A percentile compares a stretch with the other conserved stretches of the same genome.
Evolutionary conservation across 163 green algal species (phyloP).

Genomic region (Scenedesmus sp.): DNA sequence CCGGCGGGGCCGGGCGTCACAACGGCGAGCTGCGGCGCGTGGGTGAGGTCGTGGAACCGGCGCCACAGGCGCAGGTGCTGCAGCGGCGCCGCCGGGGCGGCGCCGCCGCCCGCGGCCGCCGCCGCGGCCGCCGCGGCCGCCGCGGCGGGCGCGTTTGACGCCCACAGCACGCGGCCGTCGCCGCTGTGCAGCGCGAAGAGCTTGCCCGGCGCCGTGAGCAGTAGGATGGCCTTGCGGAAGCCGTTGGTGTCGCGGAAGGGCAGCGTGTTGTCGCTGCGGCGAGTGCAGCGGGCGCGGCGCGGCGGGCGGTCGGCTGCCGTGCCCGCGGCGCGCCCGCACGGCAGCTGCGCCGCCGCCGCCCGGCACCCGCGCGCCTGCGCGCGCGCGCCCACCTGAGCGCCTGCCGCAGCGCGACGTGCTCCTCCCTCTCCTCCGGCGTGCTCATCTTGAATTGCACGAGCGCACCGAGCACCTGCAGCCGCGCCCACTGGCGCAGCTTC

Average conservation of each 20-base stretch:
- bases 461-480: conserved; percentile 71
- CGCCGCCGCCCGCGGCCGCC: not conserved
- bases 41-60: conserved; percentile 69
- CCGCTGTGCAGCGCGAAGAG: conserved; percentile 89
- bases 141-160: conserved; percentile 35
- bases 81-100: not conserved
- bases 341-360: no score
- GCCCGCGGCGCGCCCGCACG: no score
- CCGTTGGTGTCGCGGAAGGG: conserved; percentile 81
- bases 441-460: conserved; percentile 72
- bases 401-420: conserved; percentile 60
- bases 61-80: conserved; percentile 61
- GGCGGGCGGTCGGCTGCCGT: no score
- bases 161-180: conserved; percentile 89
- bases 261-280: conserved; percentile 56
- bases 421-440: conserved; percentile 59
- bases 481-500: conserved; percentile 52
- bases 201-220: conserved; percentile 70
- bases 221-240: conserved; percentile 82
- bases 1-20: conserved; percentile 19
- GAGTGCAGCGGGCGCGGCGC: no score
- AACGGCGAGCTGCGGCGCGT: conserved; percentile 59
- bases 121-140: not conserved
- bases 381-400: conserved; percentile 40
- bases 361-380: no score